phyloP scores from a whole-genome alignment of 2,329 filamentous ascomycete genomes.

The Fonsecaea nubica region DNA sequence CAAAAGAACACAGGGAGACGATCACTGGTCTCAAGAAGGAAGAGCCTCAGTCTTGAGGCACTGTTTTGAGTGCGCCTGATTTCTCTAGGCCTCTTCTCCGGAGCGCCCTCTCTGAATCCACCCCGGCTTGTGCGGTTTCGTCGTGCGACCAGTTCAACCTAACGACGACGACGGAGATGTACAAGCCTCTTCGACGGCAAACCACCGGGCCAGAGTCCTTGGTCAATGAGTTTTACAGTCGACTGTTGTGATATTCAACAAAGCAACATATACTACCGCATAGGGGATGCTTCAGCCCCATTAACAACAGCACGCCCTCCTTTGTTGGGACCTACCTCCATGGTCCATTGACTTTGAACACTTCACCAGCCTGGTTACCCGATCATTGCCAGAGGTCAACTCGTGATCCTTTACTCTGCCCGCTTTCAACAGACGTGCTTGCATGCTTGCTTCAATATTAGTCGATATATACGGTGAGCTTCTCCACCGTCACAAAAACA shows the following conservation, averaged over 20 bases:
- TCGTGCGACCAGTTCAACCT: background rate
- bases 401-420: background rate
- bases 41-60: conserved; percentile 7
- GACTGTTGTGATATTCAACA: background rate
- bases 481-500: conserved; percentile 37
- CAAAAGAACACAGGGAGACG: conserved; percentile 50
- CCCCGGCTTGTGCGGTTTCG: background rate
- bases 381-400: conserved; percentile 25
- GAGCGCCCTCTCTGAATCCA: background rate
- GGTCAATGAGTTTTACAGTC: background rate
- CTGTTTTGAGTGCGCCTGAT: no score
- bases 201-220: background rate
- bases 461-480: conserved; percentile 32
- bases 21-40: conserved; percentile 53
- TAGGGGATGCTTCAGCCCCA: conserved; percentile 34
- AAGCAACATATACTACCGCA: background rate
- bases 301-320: conserved; percentile 33
- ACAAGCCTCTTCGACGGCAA: conserved; percentile 21
- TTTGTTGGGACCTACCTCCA: conserved; percentile 18
- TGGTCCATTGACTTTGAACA: no score
- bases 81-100: background rate
- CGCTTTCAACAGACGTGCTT: background rate
- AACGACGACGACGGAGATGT: background rate
- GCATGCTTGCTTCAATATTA: conserved; percentile 1
- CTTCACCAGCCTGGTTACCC: no score